Base-by-base conservation (phyloP, 2,329 filamentous ascomycete genomes). In the Ophiostoma sp. region DNA sequence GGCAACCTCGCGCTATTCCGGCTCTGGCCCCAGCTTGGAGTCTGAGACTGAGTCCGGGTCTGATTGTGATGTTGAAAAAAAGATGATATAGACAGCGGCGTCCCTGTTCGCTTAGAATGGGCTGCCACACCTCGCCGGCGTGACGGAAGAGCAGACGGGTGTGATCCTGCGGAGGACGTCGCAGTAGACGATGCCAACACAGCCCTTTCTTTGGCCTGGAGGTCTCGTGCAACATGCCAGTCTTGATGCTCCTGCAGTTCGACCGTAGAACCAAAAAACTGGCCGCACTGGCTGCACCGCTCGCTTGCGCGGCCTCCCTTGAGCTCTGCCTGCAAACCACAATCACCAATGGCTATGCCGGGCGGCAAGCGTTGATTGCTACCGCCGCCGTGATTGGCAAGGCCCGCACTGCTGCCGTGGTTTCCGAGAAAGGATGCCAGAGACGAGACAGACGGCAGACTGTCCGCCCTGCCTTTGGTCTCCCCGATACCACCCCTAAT, bases 161-260 rank as follows among this genome's bases (percentile, higher is more conserved):
- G 20, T 48, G 44, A 15, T 36, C 60, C 35, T 35, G 69, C 6
- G 6, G 69, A 0, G 13, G 54, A 1, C 4, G 67, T 0, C 23
- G 67, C 20, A 8, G 64, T 13, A n/a, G 66, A 17, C n/a, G 69
- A 5, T 3, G 64, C 10, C 36, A 54, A 15, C 17, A 41, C 17
- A 13, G 17, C 20, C 3, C 48, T 27, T 67, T 71, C 74, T 33
- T 64, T 57, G n/a, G 88, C 85, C 73, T 94, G 90, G 41, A 99
- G 83, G 74, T 93, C 90, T 79, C 91, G 92, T 52, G 95, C 95
- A 79, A 97, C 90, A 80, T 99, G 95, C 90, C 94, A 98, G 79
- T 99, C 95, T 69, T 90, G 84, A 78, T 99, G 95, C 80, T 91
- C 94, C 74, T 89, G 85, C 68, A 88, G 77, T 75, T 85, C 84